Conservation (phyloP, 2,329 filamentous ascomycete species). For the Claviceps sp. region DNA sequence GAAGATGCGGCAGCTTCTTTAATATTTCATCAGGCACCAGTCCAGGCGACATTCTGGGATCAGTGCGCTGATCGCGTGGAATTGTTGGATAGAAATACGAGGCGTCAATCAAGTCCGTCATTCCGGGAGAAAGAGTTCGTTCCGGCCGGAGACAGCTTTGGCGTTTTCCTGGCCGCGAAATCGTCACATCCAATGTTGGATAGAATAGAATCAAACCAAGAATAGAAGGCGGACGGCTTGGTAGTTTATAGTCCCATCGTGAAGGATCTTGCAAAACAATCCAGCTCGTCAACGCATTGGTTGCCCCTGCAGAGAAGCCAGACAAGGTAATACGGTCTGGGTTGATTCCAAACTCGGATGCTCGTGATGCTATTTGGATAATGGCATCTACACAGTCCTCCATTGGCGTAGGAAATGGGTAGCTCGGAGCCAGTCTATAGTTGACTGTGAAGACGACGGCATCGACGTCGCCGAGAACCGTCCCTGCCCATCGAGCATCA, state of each 20-base stretch:
- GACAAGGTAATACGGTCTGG: slow-evolving; percentile 41
- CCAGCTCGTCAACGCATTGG: slow-evolving; percentile 37
- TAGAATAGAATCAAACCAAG: slow-evolving; percentile 46
- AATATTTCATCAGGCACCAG: slow-evolving; percentile 41
- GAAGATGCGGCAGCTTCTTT: slow-evolving; percentile 36
- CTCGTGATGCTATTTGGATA: slow-evolving; percentile 44
- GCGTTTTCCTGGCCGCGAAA: slow-evolving; percentile 41
- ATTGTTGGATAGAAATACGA: slow-evolving; percentile 44
- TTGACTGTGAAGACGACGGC: slow-evolving; percentile 51
- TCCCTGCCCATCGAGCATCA: slow-evolving; percentile 46
- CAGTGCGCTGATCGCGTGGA: slow-evolving; percentile 28
- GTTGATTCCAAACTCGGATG: slow-evolving; percentile 44
- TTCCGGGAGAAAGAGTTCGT: slow-evolving; percentile 39
- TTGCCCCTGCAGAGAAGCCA: slow-evolving; percentile 52
- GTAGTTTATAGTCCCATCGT: slow-evolving; percentile 24
- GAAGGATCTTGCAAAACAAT: slow-evolving; percentile 30
- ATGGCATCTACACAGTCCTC: slow-evolving; percentile 54
- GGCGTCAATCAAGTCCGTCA: slow-evolving; percentile 51
- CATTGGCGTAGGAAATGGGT: slow-evolving; percentile 50
- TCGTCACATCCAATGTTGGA: slow-evolving; percentile 48
- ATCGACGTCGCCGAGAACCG: slow-evolving; percentile 36
- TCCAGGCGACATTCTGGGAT: slow-evolving; percentile 45
- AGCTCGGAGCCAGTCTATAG: slow-evolving; percentile 53
- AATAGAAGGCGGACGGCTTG: slow-evolving; percentile 30
- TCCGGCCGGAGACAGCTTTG: slow-evolving; percentile 40